Percentiles rank a stretch among this genome's conserved stretches.
phyloP scores from a whole-genome alignment of 192 early-diverging fungal species.

The Anaeromyces robustus region DNA sequence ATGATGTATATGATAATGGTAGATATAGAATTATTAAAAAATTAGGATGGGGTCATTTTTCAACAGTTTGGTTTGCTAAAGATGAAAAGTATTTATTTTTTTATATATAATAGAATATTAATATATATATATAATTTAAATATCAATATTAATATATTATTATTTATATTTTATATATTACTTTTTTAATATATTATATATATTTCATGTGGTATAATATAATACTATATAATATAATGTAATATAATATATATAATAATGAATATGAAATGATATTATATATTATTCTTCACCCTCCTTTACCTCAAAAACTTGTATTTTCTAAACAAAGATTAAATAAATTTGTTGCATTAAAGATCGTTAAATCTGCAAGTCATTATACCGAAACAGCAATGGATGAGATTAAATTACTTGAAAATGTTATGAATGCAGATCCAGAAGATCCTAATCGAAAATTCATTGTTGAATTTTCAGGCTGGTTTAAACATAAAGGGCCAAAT shows the following conservation, averaged over 20 bases:
- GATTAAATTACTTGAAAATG: slow-evolving; percentile 78
- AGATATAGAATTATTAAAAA: slow-evolving; percentile 77
- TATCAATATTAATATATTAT: too few relatives aligned
- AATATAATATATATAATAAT: too few relatives aligned
- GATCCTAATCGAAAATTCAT: slow-evolving; percentile 46
- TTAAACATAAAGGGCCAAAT: slow-evolving; percentile 74
- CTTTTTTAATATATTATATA: too few relatives aligned
- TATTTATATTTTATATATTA: too few relatives aligned
- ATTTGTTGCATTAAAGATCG: slow-evolving; percentile 90
- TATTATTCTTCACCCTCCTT: too few relatives aligned
- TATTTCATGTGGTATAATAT: too few relatives aligned
- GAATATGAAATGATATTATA: too few relatives aligned
- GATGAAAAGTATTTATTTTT: slow-evolving; percentile 39
- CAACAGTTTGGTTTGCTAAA: slow-evolving; percentile 87
- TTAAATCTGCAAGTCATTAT: slow-evolving; percentile 89
- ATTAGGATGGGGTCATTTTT: slow-evolving; percentile 98
- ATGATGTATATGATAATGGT: slow-evolving; percentile 60
- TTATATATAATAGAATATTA: too few relatives aligned
- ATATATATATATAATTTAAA: too few relatives aligned
- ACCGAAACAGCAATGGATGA: slow-evolving; percentile 92
- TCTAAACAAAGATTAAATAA: slow-evolving; percentile 31
- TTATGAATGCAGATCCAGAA: slow-evolving; percentile 19
- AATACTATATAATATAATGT: too few relatives aligned
- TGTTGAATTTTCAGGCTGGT: slow-evolving; percentile 78
- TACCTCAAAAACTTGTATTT: neutral